Base-by-base conservation (phyloP, 805 yeast genomes). In the Metschnikowia chrysomelidarum region DNA sequence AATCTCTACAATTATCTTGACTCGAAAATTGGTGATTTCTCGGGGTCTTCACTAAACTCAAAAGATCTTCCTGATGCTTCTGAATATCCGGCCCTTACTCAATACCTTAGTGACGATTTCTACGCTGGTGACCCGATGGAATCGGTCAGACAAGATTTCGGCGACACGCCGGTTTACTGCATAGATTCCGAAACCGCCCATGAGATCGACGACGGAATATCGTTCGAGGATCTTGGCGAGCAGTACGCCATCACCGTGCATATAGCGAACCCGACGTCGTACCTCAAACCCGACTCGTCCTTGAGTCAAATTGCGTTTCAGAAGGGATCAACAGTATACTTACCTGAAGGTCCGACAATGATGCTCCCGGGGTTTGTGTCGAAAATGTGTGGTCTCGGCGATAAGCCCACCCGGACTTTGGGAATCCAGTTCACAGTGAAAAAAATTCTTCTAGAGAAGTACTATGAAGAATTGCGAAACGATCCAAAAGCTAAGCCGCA, bases 191-290 rank as follows among this genome's bases (percentile, higher is more conserved):
- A 67, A 3, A 71, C 70, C 26, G 95, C 98, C 0, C 82, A 82
- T 47, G 98, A 93, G 57, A 83, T 93, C 40, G 98, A 91, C 58
- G 98, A 91, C 59, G 98, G 97, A 30, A 69, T 91, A 18, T 77
- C 96, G 1, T 64, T 91, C 13, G 64, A 64, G 27, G 44, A 41
- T 3, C 34, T 53, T 3, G 50, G 49, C 19, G 43, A 45, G 18
- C 33, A 34, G 3, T 75, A 62, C 46, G 60, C 65, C 7, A 46
- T 89, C 4, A 73, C 81, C 19, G 69, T 87, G 2, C 95, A 84
- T 56, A 76, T 91, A 43, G 97, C 98, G 1, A 88, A 91, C 56
- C 97, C 97, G 0, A 69, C 87, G 0, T 81, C 96, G 0, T 75
- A 71, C 43, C 57, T 86, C 38, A 56, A 53, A 14, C 70, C 71